phyloP scores from a whole-genome alignment of 176 grass and related monocot genomes.

The Sorghum bicolor region Sorghum_bicolor_NCBIv3 NC_012872.2:68989001-68989500 shows the following conservation, averaged over 20 bases:
- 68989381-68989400: constrained; percentile 22
- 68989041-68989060: not conserved
- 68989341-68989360: constrained; percentile 88
- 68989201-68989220: constrained; percentile 99
- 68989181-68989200: constrained; percentile 81
- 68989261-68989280: constrained; percentile 98
- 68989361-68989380: not conserved
- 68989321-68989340: constrained; percentile 98
- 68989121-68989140: constrained; percentile 27
- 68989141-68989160: constrained; percentile 17
- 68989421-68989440: not conserved
- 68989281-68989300: constrained; percentile 97
- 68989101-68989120: constrained; percentile 39
- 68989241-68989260: constrained; percentile 97
- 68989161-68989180: constrained; percentile 53
- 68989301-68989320: constrained; percentile 98
- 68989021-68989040: constrained; percentile 47
- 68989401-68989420: not conserved
- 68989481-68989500: constrained; percentile 5
- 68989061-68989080: constrained; percentile 27
- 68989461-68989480: constrained; percentile 5
- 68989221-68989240: constrained; percentile 93
- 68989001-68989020: constrained; percentile 25
- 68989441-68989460: not conserved
- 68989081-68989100: constrained; percentile 40